Evolutionary conservation across 2,329 filamentous ascomycete species (phyloP), one percentile per base, ranked within the genome.

Genomic region (Ramichloridium luteum): DNA sequence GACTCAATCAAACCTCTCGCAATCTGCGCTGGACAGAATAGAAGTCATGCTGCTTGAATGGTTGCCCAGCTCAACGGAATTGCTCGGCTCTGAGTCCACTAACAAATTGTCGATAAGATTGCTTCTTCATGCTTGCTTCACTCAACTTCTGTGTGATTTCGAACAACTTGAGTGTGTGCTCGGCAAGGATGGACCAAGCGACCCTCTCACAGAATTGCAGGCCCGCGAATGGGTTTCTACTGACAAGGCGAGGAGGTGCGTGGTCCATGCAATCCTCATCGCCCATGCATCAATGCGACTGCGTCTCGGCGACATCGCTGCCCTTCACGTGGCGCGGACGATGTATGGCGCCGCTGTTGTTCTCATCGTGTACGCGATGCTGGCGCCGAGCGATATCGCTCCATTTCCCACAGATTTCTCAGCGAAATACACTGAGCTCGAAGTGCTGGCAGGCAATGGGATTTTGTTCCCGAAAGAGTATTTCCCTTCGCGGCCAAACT

Each of bases 101-200:
- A n/a, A 27, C 10, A 13, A 26, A 6, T 12, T 28, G 6, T 27
- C 25, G 8, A 13, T 34, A 4, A 13, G 30, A 8, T 30, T 30
- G 3, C 20, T 37, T 11, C 33, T 29, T 29, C 34, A 37, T 22
- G 15, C 30, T 3, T 33, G 30, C 27, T 37, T 37, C 13, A 12
- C 33, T 5, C 30, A 32, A 10, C 34, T 37, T 4, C 18, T 37
- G 3, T 37, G 16, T 5, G 27, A 37, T 25, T 15, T 37, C 6
- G 25, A 37, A 14, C 13, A 28, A 10, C 12, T 33, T 10, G 34
- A 37, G 15, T 23, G 25, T n/a, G 18, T 26, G 5, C 27, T 16
- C 13, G 27, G 31, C 10, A 23, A 23, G n/a, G 20, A 23, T n/a
- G 20, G 20, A 8, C n/a, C n/a, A n/a, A n/a, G n/a, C n/a, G n/a